A percentile compares a stretch with the other conserved stretches of the same genome.
Evolutionary conservation across 805 yeast species (phyloP).

Genomic region (Kurtzmaniella cleridarum): DNA sequence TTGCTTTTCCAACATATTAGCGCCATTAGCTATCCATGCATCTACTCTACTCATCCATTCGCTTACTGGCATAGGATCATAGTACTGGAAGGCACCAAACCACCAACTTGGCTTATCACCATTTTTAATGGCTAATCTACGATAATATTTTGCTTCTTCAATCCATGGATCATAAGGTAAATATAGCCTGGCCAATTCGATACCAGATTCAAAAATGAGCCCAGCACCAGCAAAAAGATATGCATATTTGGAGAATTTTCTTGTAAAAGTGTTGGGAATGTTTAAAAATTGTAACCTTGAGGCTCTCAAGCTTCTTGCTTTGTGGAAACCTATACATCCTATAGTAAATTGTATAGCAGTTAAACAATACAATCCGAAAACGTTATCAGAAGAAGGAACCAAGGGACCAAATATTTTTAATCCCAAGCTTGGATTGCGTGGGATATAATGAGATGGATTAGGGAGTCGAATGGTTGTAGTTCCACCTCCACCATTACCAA

Average conservation of each 20-base stretch:
- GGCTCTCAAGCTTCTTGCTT: conserved; percentile 12
- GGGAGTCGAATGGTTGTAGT: conserved; percentile 12
- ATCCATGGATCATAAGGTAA: conserved; percentile 61
- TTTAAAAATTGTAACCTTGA: conserved; percentile 7
- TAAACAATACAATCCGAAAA: conserved; percentile 46
- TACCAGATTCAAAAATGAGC: conserved; percentile 47
- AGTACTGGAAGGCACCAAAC: conserved; percentile 61
- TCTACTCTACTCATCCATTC: conserved; percentile 27
- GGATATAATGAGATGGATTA: conserved; percentile 14
- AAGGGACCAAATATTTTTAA: conserved; percentile 63
- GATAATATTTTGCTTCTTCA: conserved; percentile 56
- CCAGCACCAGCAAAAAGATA: conserved; percentile 34
- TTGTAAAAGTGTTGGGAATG: conserved; percentile 10
- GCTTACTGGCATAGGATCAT: conserved; percentile 44
- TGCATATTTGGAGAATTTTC: conserved; percentile 10
- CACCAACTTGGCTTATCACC: conserved; percentile 51
- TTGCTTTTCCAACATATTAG: conserved; percentile 7
- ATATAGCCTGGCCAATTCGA: conserved; percentile 50
- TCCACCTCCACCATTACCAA: conserved; percentile 4
- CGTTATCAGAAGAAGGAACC: conserved; percentile 67
- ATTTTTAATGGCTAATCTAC: conserved; percentile 43
- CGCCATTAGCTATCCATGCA: conserved; percentile 11
- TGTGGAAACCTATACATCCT: conserved; percentile 32
- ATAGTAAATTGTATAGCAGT: conserved; percentile 48
- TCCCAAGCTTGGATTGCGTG: conserved; percentile 50